A percentile compares a stretch with the other conserved stretches of the same genome.
Conservation (phyloP, 495 filamentous ascomycete genomes). For the Cryomyces antarcticus region DNA sequence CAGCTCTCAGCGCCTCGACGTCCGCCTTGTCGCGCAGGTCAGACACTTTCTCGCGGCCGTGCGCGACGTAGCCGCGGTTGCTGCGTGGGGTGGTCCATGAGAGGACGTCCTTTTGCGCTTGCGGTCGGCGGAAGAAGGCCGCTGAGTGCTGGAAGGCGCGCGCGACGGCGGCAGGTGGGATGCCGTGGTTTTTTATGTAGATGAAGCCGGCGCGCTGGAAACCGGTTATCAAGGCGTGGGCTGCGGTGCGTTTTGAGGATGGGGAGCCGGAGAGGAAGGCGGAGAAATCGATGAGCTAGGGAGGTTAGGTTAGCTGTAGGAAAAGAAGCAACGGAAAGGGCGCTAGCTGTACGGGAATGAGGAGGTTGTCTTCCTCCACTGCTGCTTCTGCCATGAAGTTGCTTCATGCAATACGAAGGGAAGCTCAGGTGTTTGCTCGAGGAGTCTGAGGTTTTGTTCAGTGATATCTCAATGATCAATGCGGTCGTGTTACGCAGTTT, state of each 20-base stretch:
- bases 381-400: background rate
- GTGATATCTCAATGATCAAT: too few species aligned
- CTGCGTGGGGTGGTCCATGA: slow-evolving; percentile 18
- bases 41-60: slow-evolving; percentile 60
- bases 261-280: slow-evolving; percentile 47
- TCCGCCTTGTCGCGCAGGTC: slow-evolving; percentile 33
- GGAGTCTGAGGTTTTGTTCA: too few species aligned
- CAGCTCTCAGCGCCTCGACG: slow-evolving; percentile 35
- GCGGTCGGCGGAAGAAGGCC: slow-evolving; percentile 54
- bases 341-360: slow-evolving; percentile 3
- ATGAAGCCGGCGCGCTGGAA: slow-evolving; percentile 81
- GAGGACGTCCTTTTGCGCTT: slow-evolving; percentile 40
- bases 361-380: slow-evolving; percentile 1
- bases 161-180: slow-evolving; percentile 29
- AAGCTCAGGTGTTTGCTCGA: too few species aligned
- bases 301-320: background rate
- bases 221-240: slow-evolving; percentile 49
- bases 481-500: too few species aligned
- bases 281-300: slow-evolving; percentile 69
- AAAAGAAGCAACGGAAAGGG: too few species aligned
- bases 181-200: slow-evolving; percentile 64
- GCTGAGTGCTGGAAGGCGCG: slow-evolving; percentile 51
- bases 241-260: slow-evolving; percentile 41
- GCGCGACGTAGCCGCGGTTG: slow-evolving; percentile 45
- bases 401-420: too few species aligned